Conservation (phyloP, 495 filamentous ascomycete species). For the Penicillium soppii region DNA sequence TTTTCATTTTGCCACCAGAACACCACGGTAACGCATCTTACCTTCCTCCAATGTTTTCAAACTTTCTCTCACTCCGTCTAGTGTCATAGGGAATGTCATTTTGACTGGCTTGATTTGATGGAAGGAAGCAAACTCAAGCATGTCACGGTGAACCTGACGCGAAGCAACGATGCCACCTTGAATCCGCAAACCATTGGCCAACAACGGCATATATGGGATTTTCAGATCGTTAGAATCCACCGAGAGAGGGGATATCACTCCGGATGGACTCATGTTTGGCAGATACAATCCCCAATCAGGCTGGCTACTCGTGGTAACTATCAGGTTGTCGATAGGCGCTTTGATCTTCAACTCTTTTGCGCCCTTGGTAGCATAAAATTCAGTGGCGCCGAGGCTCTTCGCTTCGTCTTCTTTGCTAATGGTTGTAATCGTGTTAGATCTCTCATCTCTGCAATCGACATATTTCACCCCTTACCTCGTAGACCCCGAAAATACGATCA, state of each 20-base stretch:
- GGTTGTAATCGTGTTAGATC: neutral
- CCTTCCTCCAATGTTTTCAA: slow-evolving; percentile 53
- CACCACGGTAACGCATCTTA: slow-evolving; percentile 59
- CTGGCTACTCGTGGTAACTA: slow-evolving; percentile 48
- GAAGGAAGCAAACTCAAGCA: slow-evolving; percentile 57
- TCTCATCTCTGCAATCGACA: neutral
- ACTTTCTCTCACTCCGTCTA: slow-evolving; percentile 51
- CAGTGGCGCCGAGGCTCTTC: slow-evolving; percentile 46
- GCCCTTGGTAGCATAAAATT: slow-evolving; percentile 49
- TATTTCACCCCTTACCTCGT: slow-evolving; percentile 24
- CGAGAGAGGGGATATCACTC: slow-evolving; percentile 52
- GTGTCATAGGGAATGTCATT: slow-evolving; percentile 56
- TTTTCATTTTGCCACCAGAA: slow-evolving; percentile 32
- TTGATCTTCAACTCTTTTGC: slow-evolving; percentile 33
- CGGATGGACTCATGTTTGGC: slow-evolving; percentile 41
- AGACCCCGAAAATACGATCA: slow-evolving; percentile 57
- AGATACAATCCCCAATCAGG: slow-evolving; percentile 43
- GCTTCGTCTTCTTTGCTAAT: slow-evolving; percentile 56
- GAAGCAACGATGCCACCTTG: slow-evolving; percentile 55
- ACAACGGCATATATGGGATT: slow-evolving; percentile 53
- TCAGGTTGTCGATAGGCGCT: slow-evolving; percentile 38
- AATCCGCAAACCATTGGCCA: slow-evolving; percentile 46
- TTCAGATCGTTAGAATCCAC: slow-evolving; percentile 47
- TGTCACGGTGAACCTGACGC: slow-evolving; percentile 48
- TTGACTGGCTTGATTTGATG: slow-evolving; percentile 57